phyloP scores from a whole-genome alignment of 352 stramenopile species.

The Phytophthora fragariae region DNA sequence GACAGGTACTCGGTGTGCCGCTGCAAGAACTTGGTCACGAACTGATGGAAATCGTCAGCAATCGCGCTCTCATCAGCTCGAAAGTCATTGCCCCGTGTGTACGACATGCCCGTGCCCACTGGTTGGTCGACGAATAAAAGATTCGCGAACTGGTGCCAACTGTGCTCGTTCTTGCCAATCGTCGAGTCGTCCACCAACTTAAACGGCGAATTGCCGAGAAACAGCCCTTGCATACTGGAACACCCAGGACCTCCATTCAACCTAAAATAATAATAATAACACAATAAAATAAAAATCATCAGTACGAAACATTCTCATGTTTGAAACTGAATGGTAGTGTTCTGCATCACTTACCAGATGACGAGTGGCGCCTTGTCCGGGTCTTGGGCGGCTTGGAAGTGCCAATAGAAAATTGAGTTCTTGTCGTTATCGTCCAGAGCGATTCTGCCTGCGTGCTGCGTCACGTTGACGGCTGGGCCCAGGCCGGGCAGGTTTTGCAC shows the following conservation, averaged over 20 bases:
- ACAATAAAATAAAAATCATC: not conserved
- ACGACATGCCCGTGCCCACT: constrained; percentile 83
- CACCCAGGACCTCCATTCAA: constrained; percentile 86
- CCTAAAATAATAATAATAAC: constrained; percentile 33
- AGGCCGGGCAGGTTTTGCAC: constrained; percentile 64
- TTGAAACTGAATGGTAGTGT: not conserved
- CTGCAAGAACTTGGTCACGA: constrained; percentile 93
- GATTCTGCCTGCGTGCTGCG: constrained; percentile 75
- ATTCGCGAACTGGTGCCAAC: constrained; percentile 80
- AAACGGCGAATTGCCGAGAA: constrained; percentile 81
- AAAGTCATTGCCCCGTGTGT: constrained; percentile 61
- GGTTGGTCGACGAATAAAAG: constrained; percentile 89
- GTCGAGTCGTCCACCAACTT: constrained; percentile 58
- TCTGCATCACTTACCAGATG: constrained; percentile 55
- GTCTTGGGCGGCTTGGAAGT: constrained; percentile 61
- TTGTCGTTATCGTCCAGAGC: constrained; percentile 51
- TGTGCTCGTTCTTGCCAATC: constrained; percentile 73
- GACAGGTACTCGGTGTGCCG: constrained; percentile 82
- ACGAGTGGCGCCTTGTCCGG: constrained; percentile 65
- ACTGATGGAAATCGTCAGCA: constrained; percentile 92
- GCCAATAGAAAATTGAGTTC: constrained; percentile 86
- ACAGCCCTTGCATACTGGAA: constrained; percentile 81
- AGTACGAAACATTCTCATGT: too few species aligned
- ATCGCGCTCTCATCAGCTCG: constrained; percentile 56
- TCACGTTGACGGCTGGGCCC: constrained; percentile 54